Percentiles rank a stretch among this genome's conserved stretches.
These are phyloP conservation scores for Fusarium incarnatum DNA, from an alignment of 2,329 filamentous ascomycete species.

Conservation along the genomic window DNA sequence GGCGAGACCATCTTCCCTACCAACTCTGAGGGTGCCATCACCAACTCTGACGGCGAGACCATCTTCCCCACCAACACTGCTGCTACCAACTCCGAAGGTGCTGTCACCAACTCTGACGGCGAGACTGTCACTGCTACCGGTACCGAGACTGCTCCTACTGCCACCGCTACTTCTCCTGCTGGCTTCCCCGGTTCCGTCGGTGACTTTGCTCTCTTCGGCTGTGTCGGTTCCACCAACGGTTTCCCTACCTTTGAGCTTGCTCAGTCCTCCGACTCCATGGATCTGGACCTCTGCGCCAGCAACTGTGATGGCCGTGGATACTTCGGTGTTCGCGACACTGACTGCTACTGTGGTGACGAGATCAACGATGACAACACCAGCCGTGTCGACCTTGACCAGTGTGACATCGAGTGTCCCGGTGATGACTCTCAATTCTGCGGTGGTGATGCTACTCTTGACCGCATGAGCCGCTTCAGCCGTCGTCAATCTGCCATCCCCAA, in stretches of 20 bases:
- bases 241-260: conserved; percentile 44
- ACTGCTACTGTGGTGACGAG: conserved; percentile 42
- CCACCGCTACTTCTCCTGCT: conserved; percentile 38
- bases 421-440: conserved; percentile 39
- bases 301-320: conserved; percentile 39
- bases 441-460: conserved; percentile 28
- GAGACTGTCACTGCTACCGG: conserved; percentile 29
- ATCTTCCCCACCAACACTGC: too few species aligned
- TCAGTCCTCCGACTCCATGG: conserved; percentile 31
- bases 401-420: conserved; percentile 41
- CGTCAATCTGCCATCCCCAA: conserved; percentile 36
- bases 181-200: conserved; percentile 34
- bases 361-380: conserved; percentile 19
- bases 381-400: conserved; percentile 16
- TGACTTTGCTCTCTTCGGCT: conserved; percentile 46
- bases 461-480: conserved; percentile 28
- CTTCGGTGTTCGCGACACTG: conserved; percentile 44
- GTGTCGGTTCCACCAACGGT: conserved; percentile 33
- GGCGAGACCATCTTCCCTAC: conserved; percentile 10
- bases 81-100: conserved; percentile 12
- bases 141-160: conserved; percentile 45
- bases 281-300: conserved; percentile 44
- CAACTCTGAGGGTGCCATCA: neutral
- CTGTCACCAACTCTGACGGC: conserved; percentile 9
- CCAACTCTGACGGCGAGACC: conserved; percentile 14